These are phyloP conservation scores for Pseudogymnoascus sp. DNA, from an alignment of 2,329 filamentous ascomycete species.

Conservation along the genomic window DNA sequence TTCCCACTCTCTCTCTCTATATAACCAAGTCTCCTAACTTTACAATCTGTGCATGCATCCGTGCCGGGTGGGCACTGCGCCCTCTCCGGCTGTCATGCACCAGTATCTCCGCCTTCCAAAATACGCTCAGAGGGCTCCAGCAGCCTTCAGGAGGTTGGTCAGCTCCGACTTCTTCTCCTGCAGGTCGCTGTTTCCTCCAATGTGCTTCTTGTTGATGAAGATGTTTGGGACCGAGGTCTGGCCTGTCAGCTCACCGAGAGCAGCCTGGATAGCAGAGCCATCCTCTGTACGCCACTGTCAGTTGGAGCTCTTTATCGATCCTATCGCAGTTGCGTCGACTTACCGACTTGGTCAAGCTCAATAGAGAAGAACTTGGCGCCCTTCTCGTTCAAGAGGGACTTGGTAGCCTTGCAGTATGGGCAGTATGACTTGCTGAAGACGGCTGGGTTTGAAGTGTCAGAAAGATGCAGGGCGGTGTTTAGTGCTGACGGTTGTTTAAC, in stretches of 20 bases:
- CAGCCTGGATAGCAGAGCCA: slow-evolving; percentile 72
- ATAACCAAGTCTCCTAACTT: not conserved
- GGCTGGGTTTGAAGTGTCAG: slow-evolving; percentile 40
- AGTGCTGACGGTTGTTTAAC: slow-evolving; percentile 27
- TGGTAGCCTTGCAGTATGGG: slow-evolving; percentile 79
- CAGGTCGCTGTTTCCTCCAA: slow-evolving; percentile 91
- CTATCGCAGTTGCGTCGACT: slow-evolving; percentile 30
- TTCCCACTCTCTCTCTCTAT: slow-evolving; percentile 6
- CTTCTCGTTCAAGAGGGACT: slow-evolving; percentile 61
- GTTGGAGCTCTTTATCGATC: not conserved
- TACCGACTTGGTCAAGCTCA: slow-evolving; percentile 81
- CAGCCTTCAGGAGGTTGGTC: slow-evolving; percentile 53
- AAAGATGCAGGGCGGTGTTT: not conserved
- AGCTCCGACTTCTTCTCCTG: slow-evolving; percentile 61
- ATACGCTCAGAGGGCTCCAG: slow-evolving; percentile 48
- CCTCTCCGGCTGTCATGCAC: not conserved
- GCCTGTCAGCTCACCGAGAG: slow-evolving; percentile 68
- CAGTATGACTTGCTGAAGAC: slow-evolving; percentile 98
- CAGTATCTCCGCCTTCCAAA: not conserved
- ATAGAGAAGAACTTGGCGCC: slow-evolving; percentile 67
- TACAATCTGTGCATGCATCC: not conserved
- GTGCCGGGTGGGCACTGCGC: not conserved
- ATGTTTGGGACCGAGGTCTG: slow-evolving; percentile 94
- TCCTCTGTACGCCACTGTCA: slow-evolving; percentile 51
- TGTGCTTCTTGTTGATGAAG: slow-evolving; percentile 84